Percentiles rank a stretch among this genome's conserved stretches.
These are phyloP conservation scores for Fusarium guadeloupense DNA, from an alignment of 2,329 filamentous ascomycete species.

Conservation along the genomic window DNA sequence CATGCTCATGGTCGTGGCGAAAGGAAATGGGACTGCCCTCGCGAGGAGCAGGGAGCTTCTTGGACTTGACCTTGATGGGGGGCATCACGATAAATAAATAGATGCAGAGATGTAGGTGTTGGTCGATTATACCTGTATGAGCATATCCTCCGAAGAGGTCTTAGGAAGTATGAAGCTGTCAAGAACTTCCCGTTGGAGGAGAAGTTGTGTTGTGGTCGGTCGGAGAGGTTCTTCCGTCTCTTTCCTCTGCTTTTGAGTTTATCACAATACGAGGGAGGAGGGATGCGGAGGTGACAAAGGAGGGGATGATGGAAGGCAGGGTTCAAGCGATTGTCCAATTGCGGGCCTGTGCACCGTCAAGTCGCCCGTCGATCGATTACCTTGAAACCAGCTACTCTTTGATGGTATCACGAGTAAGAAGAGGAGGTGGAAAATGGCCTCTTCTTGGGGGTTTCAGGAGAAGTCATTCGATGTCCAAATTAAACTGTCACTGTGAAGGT, in stretches of 20 bases:
- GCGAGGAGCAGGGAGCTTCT: constrained; percentile 46
- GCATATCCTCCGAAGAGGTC: neutral
- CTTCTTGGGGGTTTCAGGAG: constrained; percentile 20
- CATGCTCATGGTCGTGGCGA: constrained; percentile 48
- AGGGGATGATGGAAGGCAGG: constrained; percentile 9
- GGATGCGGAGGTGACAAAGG: constrained; percentile 20
- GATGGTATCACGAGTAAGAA: constrained; percentile 27
- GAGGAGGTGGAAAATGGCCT: constrained; percentile 1
- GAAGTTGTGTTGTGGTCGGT: neutral
- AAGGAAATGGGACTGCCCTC: constrained; percentile 50
- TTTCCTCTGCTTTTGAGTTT: constrained; percentile 7
- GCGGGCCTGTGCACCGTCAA: constrained; percentile 32
- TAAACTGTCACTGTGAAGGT: neutral
- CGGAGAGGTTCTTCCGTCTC: constrained; percentile 3
- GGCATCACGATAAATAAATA: constrained; percentile 44
- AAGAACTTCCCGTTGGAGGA: neutral
- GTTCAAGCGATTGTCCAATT: constrained; percentile 7
- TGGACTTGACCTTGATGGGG: constrained; percentile 50
- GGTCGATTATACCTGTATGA: neutral
- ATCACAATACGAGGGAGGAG: constrained; percentile 19
- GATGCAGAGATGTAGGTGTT: neutral
- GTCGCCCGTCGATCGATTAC: constrained; percentile 17
- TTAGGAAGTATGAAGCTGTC: neutral
- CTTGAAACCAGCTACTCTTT: constrained; percentile 1
- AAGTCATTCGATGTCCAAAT: constrained; percentile 3